Evolutionary conservation across 2,329 filamentous ascomycete species (phyloP).

Genomic region (Botrytis sinoallii): DNA sequence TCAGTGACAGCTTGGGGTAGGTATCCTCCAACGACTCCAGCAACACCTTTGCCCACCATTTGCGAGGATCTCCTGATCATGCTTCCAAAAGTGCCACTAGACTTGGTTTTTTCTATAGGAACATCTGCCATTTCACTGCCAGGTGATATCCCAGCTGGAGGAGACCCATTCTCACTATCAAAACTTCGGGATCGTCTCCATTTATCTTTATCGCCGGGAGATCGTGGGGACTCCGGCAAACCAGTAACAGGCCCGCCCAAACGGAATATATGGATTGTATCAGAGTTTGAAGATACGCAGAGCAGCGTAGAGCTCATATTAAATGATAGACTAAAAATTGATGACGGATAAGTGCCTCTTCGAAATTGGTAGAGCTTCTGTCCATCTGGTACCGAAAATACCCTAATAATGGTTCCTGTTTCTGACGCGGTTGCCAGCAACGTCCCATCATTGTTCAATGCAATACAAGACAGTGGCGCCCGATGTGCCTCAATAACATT

Average conservation of each 20-base stretch:
- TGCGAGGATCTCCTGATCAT: conserved; percentile 94
- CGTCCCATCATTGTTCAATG: conserved; percentile 88
- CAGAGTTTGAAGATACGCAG: conserved; percentile 92
- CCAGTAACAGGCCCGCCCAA: conserved; percentile 52
- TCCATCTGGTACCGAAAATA: conserved; percentile 87
- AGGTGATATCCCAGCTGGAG: conserved; percentile 35
- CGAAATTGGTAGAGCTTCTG: conserved; percentile 96
- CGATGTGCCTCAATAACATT: conserved; percentile 96
- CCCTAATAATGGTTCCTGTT: conserved; percentile 94
- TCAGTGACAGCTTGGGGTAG: conserved; percentile 90
- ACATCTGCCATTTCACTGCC: conserved; percentile 34
- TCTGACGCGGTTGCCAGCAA: conserved; percentile 92
- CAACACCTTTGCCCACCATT: conserved; percentile 84
- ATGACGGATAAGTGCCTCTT: conserved; percentile 88
- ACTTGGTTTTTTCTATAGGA: conserved; percentile 42
- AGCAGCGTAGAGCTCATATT: conserved; percentile 90
- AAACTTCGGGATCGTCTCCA: conserved; percentile 45
- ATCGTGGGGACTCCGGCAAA: conserved; percentile 37
- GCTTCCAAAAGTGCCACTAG: conserved; percentile 79
- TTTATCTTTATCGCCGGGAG: conserved; percentile 30
- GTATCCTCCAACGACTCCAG: conserved; percentile 86
- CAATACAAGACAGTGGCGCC: conserved; percentile 84
- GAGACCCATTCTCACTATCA: conserved; percentile 55
- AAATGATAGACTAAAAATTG: conserved; percentile 98
- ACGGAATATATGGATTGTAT: conserved; percentile 96